phyloP scores from a whole-genome alignment of 345 rosid species.

The Melaleuca alternifolia region DNA sequence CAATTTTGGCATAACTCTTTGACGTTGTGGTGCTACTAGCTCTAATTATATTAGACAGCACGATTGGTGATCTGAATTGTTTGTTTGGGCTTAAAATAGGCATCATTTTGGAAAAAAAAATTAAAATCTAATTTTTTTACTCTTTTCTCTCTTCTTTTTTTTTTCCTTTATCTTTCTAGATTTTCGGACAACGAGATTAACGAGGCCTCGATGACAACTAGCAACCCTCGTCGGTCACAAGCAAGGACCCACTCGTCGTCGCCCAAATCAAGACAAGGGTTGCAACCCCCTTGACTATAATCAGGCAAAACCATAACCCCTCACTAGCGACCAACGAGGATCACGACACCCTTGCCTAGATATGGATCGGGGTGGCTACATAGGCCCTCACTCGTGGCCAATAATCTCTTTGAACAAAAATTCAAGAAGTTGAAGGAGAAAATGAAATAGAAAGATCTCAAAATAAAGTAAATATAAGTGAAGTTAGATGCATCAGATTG shows the following conservation, averaged over 20 bases:
- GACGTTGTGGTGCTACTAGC: too few relatives aligned
- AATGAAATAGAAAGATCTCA: background rate
- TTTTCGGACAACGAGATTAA: rapidly evolving
- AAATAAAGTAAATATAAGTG: background rate
- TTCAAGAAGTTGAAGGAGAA: background rate
- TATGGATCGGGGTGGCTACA: too few relatives aligned
- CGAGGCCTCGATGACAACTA: background rate
- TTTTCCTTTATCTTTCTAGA: background rate
- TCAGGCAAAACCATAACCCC: rapidly evolving
- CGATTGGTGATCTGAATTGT: background rate
- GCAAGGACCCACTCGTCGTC: background rate
- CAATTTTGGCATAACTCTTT: too few relatives aligned
- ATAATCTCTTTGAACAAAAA: too few relatives aligned
- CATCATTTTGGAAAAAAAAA: background rate
- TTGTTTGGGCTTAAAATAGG: background rate
- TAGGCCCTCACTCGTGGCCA: too few relatives aligned
- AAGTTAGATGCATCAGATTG: rapidly evolving
- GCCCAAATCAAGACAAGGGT: background rate
- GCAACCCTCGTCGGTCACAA: background rate
- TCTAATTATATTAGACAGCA: too few relatives aligned
- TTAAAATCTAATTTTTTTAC: too few relatives aligned
- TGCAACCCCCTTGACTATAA: background rate
- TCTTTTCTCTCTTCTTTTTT: background rate
- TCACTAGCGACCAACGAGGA: background rate
- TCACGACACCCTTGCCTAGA: too few relatives aligned